Base-by-base conservation (phyloP, 139 green algal genomes). In the Pseudopediastrum boryanum region DNA sequence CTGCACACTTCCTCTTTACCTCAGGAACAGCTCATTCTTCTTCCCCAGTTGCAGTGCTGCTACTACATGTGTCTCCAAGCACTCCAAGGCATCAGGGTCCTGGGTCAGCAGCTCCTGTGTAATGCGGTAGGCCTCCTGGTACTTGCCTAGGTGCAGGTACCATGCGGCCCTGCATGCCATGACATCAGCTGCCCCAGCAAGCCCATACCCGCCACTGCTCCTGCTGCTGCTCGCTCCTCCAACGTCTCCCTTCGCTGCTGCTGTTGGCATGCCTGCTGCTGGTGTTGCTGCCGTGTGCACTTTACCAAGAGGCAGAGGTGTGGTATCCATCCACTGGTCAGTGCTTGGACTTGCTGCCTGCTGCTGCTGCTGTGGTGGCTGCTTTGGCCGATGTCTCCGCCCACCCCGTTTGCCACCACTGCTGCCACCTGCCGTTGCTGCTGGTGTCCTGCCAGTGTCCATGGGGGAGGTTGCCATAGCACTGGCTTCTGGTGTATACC, bases 11-110 rank as follows among this genome's bases (percentile, higher is more conserved):
- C n/a, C n/a, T n/a, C n/a, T n/a, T 54, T 46, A 73, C 63, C 71
- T 61, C 43, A 89, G 71, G 78, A 98, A 99, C 10, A 99, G 89
- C 74, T 98, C 94, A 58, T 95, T 94, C 79, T 94, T 97, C 39
- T 89, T 87, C 9, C 88, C 75, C 46, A 99, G 89, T 77, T 97
- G 85, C 77, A 98, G 67, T 3, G 87, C 87, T 0, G 87, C 83
- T 9, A 92, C 88, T 36, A 98, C 64, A 84, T 98, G 91, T 6
- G 90, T 69, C 0, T 91, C 88, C 56, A 98, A 80, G 10, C 68
- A 80, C 48, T 85, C 62, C 19, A 79, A 56, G 23, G 92, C 84
- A 68, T 93, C 94, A 0, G 93, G 90, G 78, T 98, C 94, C 3
- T 76, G 66, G 27, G 90, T 80, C 59, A 99, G 82, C 3, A 96